Conservation (phyloP, 305 asterid species). For the Ajuga reptans region DNA sequence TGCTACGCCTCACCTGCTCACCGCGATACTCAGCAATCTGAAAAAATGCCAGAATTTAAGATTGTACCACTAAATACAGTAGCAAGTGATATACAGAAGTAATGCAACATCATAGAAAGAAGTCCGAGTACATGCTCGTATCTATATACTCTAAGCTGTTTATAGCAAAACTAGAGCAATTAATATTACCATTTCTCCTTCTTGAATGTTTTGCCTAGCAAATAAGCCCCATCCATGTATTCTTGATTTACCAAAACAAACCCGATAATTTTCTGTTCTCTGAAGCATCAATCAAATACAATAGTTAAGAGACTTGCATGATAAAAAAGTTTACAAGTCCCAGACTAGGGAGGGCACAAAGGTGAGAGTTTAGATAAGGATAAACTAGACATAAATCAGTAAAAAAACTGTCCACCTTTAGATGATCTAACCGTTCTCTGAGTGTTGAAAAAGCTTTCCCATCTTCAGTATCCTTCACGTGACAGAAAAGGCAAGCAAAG, state of each 20-base stretch:
- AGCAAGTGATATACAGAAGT: neutral
- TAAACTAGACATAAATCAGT: slow-evolving; percentile 5
- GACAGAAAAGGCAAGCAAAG: slow-evolving; percentile 13
- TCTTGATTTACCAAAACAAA: slow-evolving; percentile 92
- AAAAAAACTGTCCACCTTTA: slow-evolving; percentile 44
- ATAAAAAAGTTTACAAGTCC: neutral
- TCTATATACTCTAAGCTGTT: neutral
- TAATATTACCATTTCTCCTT: slow-evolving; percentile 75
- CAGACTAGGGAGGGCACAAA: neutral
- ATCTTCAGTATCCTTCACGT: slow-evolving; percentile 42
- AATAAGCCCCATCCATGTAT: slow-evolving; percentile 99
- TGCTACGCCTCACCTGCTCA: slow-evolving; percentile 74
- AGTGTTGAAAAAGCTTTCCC: slow-evolving; percentile 48
- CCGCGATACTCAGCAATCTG: slow-evolving; percentile 94
- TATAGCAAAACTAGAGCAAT: slow-evolving; percentile 11
- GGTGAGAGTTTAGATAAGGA: neutral
- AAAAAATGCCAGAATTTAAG: slow-evolving; percentile 12
- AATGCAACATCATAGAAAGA: neutral
- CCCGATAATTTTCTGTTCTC: slow-evolving; percentile 61
- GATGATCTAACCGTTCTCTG: slow-evolving; percentile 59
- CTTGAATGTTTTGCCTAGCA: slow-evolving; percentile 76
- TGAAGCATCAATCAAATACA: slow-evolving; percentile 32
- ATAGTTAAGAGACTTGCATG: neutral
- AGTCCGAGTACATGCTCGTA: neutral
- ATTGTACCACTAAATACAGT: slow-evolving; percentile 14